Evolutionary conservation across 2,329 filamentous ascomycete genomes (phyloP).

Genomic region (Aureobasidium sp.): DNA sequence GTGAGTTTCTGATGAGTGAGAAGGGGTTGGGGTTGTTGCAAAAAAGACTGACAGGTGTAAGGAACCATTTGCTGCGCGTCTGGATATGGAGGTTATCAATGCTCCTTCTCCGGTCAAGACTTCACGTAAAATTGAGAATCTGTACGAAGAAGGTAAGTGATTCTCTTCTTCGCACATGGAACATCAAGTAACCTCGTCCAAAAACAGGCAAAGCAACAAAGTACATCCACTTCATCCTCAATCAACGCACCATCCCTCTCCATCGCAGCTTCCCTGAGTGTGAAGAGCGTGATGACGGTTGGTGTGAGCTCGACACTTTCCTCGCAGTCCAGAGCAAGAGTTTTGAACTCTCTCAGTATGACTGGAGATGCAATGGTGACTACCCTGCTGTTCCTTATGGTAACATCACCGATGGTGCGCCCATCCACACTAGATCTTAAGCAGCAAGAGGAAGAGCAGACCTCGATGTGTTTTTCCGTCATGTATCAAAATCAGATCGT

Average conservation of each 20-base stretch:
- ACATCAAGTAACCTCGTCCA: background rate
- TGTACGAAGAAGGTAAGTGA: constrained; percentile 40
- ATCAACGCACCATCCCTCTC: constrained; percentile 64
- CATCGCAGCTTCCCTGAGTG: constrained; percentile 58
- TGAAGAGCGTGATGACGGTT: constrained; percentile 59
- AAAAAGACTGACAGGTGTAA: constrained; percentile 18
- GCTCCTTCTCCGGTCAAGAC: constrained; percentile 54
- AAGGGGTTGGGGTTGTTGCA: background rate
- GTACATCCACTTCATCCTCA: constrained; percentile 15
- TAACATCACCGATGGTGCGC: constrained; percentile 41
- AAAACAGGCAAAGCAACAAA: constrained; percentile 16
- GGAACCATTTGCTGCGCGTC: constrained; percentile 61
- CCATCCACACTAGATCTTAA: constrained; percentile 14
- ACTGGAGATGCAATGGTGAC: constrained; percentile 57
- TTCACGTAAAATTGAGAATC: constrained; percentile 35
- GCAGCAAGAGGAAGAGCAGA: no score
- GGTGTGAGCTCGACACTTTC: constrained; percentile 66
- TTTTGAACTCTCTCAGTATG: constrained; percentile 51
- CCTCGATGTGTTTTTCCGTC: no score
- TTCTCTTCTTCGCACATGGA: no score
- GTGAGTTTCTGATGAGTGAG: background rate
- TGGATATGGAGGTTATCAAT: constrained; percentile 66
- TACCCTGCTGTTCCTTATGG: constrained; percentile 43
- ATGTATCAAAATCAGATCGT: no score
- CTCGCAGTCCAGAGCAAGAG: constrained; percentile 52